Base-by-base conservation (phyloP, 2,329 filamentous ascomycete genomes). In the Alternaria conjuncta region DNA sequence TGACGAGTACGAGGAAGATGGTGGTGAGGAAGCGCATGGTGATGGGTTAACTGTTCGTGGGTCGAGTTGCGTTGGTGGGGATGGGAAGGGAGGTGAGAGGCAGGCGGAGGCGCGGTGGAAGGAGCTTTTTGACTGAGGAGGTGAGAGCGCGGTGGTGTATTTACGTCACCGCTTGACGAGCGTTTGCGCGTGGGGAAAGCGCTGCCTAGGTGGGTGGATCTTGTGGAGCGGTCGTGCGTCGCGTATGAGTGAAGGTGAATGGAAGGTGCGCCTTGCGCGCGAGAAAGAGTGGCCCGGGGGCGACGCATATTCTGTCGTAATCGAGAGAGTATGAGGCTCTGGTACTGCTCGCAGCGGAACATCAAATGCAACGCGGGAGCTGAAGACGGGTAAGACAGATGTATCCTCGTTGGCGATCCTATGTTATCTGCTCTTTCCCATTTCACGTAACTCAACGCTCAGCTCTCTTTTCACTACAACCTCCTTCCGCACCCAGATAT, bases 401-500 rank as follows among this genome's bases (percentile, higher is more conserved):
- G 6, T 3, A 1, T 15, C 30, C 9, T 41, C 49, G 1, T 53
- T 8, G 4, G 13, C 36, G 20, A 4, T 36, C 8, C 21, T 2
- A 6, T 2, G 15, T 25, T 41, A 41, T 0, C 49, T 21, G 18
- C 13, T 18, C 30, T 20, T 21, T 6, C 28, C 49, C 10, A 53
- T 36, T 3, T 41, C 20, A 3, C 13, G 49, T n/a, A 53, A 12
- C 30, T 53, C 30, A 1, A 53, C 12, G 8, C 49, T 53, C 2
- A 20, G 20, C 12, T 53, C 49, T 41, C 49, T 53, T 13, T 25
- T 41, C 20, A 53, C 30, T 20, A 41, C 49, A 4, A 53, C 32
- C 3, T 53, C 49, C 20, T 41, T 53, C 13, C 10, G 49, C 21
- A 41, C 49, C 49, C 49, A 53, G 20, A 53, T 53, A 53, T 53